These are phyloP conservation scores for Hypoxylon fragiforme DNA, from an alignment of 495 filamentous ascomycete species.

Conservation along the genomic window DNA sequence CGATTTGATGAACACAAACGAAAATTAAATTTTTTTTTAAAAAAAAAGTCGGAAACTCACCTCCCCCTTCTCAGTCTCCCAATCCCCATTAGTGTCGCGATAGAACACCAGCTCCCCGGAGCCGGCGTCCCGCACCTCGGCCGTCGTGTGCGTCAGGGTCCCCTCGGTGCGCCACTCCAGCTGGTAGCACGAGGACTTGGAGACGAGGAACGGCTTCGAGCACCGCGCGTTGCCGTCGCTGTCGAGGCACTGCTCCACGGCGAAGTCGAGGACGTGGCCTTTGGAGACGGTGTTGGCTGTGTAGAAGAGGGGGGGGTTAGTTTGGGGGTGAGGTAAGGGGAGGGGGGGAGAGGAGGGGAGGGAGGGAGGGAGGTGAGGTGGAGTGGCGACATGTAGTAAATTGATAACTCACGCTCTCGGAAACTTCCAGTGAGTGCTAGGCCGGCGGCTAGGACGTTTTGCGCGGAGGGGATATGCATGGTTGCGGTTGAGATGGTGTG, in stretches of 20 bases:
- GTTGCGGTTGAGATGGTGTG: neutral
- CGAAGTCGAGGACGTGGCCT: conserved; percentile 42
- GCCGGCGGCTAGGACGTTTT: conserved; percentile 38
- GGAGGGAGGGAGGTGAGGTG: neutral
- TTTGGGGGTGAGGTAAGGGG: neutral
- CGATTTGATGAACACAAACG: too few species aligned
- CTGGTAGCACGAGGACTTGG: conserved; percentile 41
- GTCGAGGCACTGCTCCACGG: conserved; percentile 41
- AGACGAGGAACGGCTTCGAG: conserved; percentile 41
- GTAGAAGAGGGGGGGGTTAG: neutral
- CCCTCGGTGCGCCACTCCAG: conserved; percentile 44
- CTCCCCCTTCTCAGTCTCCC: conserved; percentile 41
- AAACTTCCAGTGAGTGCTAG: conserved; percentile 36
- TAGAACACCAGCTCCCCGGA: conserved; percentile 45
- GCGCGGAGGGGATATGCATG: conserved; percentile 41
- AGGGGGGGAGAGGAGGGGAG: neutral
- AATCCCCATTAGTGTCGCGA: conserved; percentile 46
- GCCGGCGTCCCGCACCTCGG: conserved; percentile 44
- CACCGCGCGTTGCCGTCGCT: conserved; percentile 39
- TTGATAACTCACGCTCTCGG: conserved; percentile 22
- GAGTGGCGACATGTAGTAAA: neutral
- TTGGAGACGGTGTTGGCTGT: conserved; percentile 30
- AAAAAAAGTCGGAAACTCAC: too few species aligned
- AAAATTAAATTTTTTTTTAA: too few species aligned
- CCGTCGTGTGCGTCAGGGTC: conserved; percentile 43